Base-by-base conservation (phyloP, 163 green algal genomes). In the Scenedesmus sp. region DNA sequence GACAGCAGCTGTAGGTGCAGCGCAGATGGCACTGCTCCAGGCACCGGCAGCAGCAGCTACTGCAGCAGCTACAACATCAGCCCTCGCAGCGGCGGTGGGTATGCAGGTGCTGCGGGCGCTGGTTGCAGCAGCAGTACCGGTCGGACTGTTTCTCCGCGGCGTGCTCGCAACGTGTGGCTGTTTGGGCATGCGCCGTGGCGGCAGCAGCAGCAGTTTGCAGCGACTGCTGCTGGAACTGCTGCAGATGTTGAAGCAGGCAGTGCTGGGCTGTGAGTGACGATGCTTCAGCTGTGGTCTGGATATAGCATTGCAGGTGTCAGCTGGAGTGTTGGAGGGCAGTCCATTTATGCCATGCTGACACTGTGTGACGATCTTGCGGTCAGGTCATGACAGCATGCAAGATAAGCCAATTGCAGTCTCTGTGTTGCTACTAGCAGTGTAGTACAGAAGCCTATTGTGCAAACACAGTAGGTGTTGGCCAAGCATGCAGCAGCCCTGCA, bases 11-110 rank as follows among this genome's bases (percentile, higher is more conserved):
- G 77, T 15, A 6, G 1, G 1, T 18, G 34, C n/a, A 83, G 26
- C 74, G 4, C 26, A 57, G 26, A 76, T 18, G 12, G 26, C 26
- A 6, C 7, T 18, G n/a, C 74, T 57, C 4, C 2, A 12, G n/a
- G 26, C 4, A 2, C 74, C 55, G 26, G 74, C n/a, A 84, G 77
- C 77, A 84, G 77, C 77, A 84, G 77, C 77, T 60, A 57, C 77
- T 60, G 77, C 77, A 84, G 77, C 77, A 84, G 77, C 77, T 60
- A 57, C 77, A 84, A n/a, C 77, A 84, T 56, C 10, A 84, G 77
- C 77, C 34, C 34, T 9, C 12, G 77, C 77, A 60, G 77, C 77
- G 46, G 12, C 46, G n/a, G 77, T 8, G 13, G 46, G 34, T 10
- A 84, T 84, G 77, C 34, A 60, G 12, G 15, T 84, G 77, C 77